Conservation (phyloP, 164 flowering plant species). For the Annona cherimola region DNA sequence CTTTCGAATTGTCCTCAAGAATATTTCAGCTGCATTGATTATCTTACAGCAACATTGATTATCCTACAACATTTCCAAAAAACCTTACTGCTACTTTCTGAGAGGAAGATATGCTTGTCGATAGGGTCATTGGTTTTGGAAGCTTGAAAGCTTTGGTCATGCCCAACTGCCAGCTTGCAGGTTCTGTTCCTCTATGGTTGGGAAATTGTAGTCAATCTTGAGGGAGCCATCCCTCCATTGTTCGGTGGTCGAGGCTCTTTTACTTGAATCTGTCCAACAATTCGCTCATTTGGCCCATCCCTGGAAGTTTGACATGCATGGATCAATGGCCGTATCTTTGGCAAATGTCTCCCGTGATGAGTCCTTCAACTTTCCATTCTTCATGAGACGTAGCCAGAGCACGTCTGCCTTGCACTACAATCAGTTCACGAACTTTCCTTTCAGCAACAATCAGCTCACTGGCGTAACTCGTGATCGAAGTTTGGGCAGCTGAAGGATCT, state of each 20-base stretch:
- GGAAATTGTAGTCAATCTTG: constrained; percentile 32
- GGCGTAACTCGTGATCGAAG: constrained; percentile 15
- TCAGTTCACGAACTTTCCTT: constrained; percentile 13
- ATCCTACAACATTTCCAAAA: constrained; percentile 27
- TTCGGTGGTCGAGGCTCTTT: constrained; percentile 51
- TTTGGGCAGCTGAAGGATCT: constrained; percentile 17
- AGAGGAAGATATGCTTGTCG: constrained; percentile 7
- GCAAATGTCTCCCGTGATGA: constrained; percentile 21
- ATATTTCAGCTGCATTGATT: constrained; percentile 18
- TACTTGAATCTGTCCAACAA: constrained; percentile 85
- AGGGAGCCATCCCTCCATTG: constrained; percentile 66
- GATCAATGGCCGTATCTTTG: constrained; percentile 13
- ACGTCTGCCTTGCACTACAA: constrained; percentile 8
- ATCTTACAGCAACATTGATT: constrained; percentile 36
- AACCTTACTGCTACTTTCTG: constrained; percentile 16
- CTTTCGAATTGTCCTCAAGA: constrained; percentile 17
- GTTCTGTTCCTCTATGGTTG: constrained; percentile 65
- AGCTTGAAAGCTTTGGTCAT: constrained; percentile 10
- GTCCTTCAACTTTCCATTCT: constrained; percentile 53
- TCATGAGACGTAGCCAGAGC: constrained; percentile 52
- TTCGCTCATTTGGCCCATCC: constrained; percentile 69
- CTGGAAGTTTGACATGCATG: constrained; percentile 43
- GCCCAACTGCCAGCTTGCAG: constrained; percentile 31
- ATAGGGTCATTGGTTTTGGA: constrained; percentile 10
- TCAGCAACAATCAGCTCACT: constrained; percentile 9